These are phyloP conservation scores for Zoysia japonica DNA, from an alignment of 176 grass and related monocot genomes.

Conservation along the genomic window DNA sequence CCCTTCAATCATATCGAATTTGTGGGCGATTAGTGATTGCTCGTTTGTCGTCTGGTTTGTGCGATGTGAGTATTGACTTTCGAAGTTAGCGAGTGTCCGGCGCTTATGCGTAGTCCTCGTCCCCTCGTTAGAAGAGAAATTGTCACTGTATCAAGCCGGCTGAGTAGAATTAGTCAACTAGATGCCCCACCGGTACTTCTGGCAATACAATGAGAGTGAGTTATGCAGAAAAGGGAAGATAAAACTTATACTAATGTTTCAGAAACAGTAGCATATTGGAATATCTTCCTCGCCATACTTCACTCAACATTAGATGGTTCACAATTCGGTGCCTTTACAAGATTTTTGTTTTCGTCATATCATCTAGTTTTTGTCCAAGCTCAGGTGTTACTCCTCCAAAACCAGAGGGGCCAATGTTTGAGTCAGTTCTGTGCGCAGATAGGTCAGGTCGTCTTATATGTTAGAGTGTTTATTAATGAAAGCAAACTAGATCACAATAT, in stretches of 20 bases:
- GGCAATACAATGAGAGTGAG: background rate
- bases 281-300: background rate
- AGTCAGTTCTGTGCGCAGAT: background rate
- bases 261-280: background rate
- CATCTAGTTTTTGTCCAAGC: background rate
- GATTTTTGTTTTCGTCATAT: background rate
- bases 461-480: background rate
- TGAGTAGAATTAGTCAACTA: background rate
- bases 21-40: background rate
- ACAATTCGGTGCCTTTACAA: background rate
- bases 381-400: background rate
- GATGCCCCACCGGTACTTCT: background rate
- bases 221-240: background rate
- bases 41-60: background rate
- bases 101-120: background rate
- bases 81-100: background rate
- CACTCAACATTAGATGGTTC: background rate
- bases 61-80: background rate
- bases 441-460: background rate
- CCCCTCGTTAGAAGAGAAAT: background rate
- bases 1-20: background rate
- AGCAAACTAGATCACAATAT: background rate
- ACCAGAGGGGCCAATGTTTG: background rate
- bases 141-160: background rate
- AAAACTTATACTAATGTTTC: background rate